Percentiles rank a stretch among this genome's conserved stretches.
phyloP scores from a whole-genome alignment of 345 rosid species.

The Rhizophora mangle region DNA sequence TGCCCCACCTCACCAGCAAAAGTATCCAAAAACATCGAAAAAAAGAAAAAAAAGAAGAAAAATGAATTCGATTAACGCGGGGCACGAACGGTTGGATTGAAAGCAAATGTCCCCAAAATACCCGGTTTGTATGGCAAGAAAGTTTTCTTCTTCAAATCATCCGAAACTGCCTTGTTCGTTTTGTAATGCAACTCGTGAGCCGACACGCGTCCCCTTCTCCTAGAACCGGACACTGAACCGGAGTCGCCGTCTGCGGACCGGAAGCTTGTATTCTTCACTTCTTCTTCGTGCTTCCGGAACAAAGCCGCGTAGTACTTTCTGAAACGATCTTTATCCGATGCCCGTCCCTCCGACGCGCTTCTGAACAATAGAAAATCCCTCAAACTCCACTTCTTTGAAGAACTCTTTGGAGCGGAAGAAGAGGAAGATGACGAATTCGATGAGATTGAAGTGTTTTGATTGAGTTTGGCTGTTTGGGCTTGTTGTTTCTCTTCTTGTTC shows the following conservation, averaged over 20 bases:
- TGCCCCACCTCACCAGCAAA: too few relatives aligned
- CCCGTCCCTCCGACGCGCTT: conserved; percentile 87
- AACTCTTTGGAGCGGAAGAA: conserved; percentile 32
- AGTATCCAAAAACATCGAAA: too few relatives aligned
- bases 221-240: conserved; percentile 27
- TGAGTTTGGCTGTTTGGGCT: conserved; percentile 18
- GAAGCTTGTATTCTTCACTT: conserved; percentile 45
- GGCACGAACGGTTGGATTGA: conserved; percentile 41
- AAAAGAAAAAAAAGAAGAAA: too few relatives aligned
- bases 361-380: conserved; percentile 73
- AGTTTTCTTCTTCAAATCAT: conserved; percentile 75
- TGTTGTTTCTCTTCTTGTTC: conserved; percentile 16
- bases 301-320: conserved; percentile 41
- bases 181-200: conserved; percentile 87
- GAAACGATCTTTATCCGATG: conserved; percentile 48
- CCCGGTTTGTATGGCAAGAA: conserved; percentile 90
- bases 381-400: conserved; percentile 76
- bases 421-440: conserved; percentile 20
- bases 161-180: conserved; percentile 66
- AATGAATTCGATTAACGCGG: not conserved
- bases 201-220: conserved; percentile 46
- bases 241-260: conserved; percentile 32
- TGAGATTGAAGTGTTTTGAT: conserved; percentile 7
- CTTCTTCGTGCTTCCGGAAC: conserved; percentile 63
- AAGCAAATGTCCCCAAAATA: conserved; percentile 65